Evolutionary conservation across 257 asterid species (phyloP).

Genomic region (Nicotiana sylvestris): DNA sequence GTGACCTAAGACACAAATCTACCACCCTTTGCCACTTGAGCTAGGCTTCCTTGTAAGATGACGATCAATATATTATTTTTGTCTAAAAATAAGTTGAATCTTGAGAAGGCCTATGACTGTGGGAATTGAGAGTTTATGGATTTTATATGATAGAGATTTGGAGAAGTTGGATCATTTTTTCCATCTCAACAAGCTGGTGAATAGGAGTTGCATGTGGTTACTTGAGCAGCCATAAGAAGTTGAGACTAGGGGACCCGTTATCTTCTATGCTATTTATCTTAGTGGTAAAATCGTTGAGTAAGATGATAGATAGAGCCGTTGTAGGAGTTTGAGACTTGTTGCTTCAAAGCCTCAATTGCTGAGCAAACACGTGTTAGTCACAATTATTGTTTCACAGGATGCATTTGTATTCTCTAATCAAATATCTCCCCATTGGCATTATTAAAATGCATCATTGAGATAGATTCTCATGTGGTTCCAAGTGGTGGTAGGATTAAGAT

Average conservation of each 20-base stretch:
- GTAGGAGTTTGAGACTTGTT: neutral
- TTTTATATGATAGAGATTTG: neutral
- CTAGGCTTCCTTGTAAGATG: neutral
- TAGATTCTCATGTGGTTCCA: neutral
- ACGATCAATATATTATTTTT: neutral
- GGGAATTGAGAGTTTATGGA: neutral
- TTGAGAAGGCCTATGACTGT: neutral
- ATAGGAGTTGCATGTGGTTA: too few relatives aligned
- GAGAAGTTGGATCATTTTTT: too few relatives aligned
- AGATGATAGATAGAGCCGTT: neutral
- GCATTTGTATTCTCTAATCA: neutral
- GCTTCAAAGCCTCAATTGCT: neutral
- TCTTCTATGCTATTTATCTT: neutral
- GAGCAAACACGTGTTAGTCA: neutral
- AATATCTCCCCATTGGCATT: neutral
- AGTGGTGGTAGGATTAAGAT: neutral
- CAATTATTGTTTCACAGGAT: neutral
- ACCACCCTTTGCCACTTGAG: too few relatives aligned
- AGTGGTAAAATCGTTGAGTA: neutral
- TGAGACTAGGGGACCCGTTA: too few relatives aligned
- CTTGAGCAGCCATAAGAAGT: too few relatives aligned
- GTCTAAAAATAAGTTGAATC: neutral
- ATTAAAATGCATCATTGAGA: neutral
- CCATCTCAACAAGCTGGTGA: too few relatives aligned
- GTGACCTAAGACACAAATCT: too few relatives aligned